Conservation (phyloP, 2,329 filamentous ascomycete species). For the Mycosphaerella sp. region DNA sequence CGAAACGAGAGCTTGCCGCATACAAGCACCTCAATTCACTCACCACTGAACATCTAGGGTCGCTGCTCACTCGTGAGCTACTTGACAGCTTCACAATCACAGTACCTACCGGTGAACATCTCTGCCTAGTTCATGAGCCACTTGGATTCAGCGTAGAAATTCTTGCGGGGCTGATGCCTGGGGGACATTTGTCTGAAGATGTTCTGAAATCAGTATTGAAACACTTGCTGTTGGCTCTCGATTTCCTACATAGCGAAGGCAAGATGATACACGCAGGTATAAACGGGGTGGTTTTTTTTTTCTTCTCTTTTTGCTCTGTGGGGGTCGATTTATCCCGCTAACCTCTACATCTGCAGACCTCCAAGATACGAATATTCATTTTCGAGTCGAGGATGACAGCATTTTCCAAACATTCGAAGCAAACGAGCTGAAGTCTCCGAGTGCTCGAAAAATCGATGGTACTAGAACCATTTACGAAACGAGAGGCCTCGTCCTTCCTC, state of each 20-base stretch:
- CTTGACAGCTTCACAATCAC: conserved; percentile 1
- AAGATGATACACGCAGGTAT: conserved; percentile 4
- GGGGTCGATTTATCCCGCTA: too few relatives aligned
- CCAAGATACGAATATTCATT: conserved; percentile 21
- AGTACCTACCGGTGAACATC: neutral
- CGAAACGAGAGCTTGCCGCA: conserved; percentile 2
- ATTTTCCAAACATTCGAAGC: conserved; percentile 18
- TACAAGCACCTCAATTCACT: conserved; percentile 3
- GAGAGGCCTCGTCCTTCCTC: conserved; percentile 15
- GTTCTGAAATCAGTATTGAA: conserved; percentile 1
- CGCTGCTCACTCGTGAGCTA: neutral
- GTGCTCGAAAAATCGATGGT: conserved; percentile 17
- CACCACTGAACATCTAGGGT: neutral
- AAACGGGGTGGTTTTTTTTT: too few relatives aligned
- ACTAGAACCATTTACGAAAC: conserved; percentile 19
- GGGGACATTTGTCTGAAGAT: neutral
- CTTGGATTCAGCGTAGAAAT: neutral
- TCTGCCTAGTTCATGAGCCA: conserved; percentile 3
- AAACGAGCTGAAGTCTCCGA: conserved; percentile 16
- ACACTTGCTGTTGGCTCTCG: neutral
- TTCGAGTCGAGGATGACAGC: conserved; percentile 20
- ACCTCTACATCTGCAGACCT: conserved; percentile 14
- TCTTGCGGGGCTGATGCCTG: neutral
- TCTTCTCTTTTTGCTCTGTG: neutral
- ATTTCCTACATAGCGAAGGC: conserved; percentile 5